Base-by-base conservation (phyloP, 768 basidiomycete species). In the Rhizopogon roseolus region DNA sequence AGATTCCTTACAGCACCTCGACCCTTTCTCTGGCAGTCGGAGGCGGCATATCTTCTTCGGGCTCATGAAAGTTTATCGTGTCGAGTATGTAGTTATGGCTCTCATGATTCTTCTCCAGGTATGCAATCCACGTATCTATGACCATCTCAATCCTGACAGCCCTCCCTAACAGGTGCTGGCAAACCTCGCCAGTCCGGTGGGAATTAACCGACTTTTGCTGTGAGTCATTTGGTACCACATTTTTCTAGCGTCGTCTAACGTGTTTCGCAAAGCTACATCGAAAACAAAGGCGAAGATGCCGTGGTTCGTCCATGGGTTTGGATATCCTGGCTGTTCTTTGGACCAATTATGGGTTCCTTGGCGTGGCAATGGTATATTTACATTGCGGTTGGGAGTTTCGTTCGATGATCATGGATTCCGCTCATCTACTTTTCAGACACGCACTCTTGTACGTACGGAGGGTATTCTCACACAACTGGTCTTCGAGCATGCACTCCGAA, bases 231-330 rank as follows among this genome's bases (percentile, higher is more conserved):
- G 25, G 19, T 36, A 11, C 11, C 3, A 36, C 16, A 37, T 34
- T 28, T 36, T 27, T 3, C 28, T 29, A 25, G 9, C 4, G 32
- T 44, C 17, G 10, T 50, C 14, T 11, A 11, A 49, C 14, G 41
- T 52, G 4, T n/a, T n/a, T 14, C 5, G 1, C 8, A n/a, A 51
- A 84, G 79, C 37, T 83, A 88, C 60, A 66, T 90, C 16, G 85
- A 88, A 66, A 75, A 65, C 3, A 67, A 71, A 11, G 82, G 81
- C 3, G 61, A 75, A 53, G 73, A 66, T 22, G 73, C 83, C 0
- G 59, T 67, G 6, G 66, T 85, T 29, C 76, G 77, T 36, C 88
- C 88, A 1, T 88, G 86, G 81, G 78, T 88, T 6, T 90, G 87
- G 86, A 77, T 88, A 13, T 32, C 67, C 0, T 69, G 71, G 62